Evolutionary conservation across 179 eudicot genomes (phyloP), one percentile per base, ranked within the genome.

Genomic region (Spergularia azorica): DNA sequence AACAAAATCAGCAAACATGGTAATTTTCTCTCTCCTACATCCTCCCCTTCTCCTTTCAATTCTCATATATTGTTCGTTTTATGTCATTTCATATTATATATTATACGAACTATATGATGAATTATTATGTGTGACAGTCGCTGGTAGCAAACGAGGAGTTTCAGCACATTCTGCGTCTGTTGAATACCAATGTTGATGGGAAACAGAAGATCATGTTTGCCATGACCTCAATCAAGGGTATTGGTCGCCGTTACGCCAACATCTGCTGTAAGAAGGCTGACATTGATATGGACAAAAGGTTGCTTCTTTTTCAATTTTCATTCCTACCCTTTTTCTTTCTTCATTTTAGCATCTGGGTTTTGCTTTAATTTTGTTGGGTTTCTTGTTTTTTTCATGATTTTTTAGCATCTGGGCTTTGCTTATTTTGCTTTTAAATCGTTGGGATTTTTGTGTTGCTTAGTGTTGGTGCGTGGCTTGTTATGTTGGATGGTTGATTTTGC

Each of bases 191-290:
- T 71, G 97, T 94, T 36, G 98, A 94, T 70, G 98, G 98, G 1
- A 94, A 94, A 26, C 95, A 94, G 81, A 94, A 92, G 86, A 92
- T 93, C 67, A 92, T 94, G 98, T 93, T 87, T 70, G 98, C 98
- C 12, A 71, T 94, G 84, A 94, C 98, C 18, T 89, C 98, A 3
- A 92, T 92, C 82, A 94, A 94, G 78, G 98, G 98, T 92, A 90
- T 94, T 67, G 98, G 87, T 36, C 92, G 98, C 41, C 93, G 98
- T 63, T 93, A 88, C 77, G 87, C 97, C 75, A 93, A 92, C 78
- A 90, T 93, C 70, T 92, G 87, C 80, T 93, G 98, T 85, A 92
- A 92, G 79, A 92, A 92, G 77, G 97, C 95, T 61, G 97, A 92
- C 38, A 74, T 92, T 63, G 93, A 94, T 86, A 94, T 90, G 97